Percentiles rank a stretch among this genome's conserved stretches.
Conservation (phyloP, 2,329 filamentous ascomycete genomes). For the Ophiocordyceps camponoti-saundersi region DNA sequence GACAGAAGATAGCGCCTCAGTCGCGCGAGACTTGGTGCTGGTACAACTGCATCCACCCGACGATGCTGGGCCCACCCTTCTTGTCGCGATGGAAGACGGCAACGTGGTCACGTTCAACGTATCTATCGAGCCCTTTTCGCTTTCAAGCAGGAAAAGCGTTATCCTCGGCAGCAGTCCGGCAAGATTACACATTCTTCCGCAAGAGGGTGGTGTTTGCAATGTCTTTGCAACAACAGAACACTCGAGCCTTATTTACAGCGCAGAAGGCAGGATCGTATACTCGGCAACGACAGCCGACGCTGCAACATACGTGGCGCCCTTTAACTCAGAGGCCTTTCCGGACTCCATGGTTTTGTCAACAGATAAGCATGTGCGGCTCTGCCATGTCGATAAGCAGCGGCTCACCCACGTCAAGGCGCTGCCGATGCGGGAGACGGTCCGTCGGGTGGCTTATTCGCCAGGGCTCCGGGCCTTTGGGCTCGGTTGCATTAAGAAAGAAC, state of each 20-base stretch:
- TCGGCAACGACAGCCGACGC: constrained; percentile 86
- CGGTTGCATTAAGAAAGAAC: constrained; percentile 63
- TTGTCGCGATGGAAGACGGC: constrained; percentile 85
- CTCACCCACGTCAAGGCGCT: constrained; percentile 79
- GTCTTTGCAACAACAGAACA: constrained; percentile 92
- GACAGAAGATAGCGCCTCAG: constrained; percentile 50
- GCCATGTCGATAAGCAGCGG: constrained; percentile 64
- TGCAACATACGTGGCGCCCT: constrained; percentile 64
- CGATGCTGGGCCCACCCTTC: constrained; percentile 50
- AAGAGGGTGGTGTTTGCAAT: constrained; percentile 49
- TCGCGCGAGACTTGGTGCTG: constrained; percentile 68
- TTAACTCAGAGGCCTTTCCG: constrained; percentile 69
- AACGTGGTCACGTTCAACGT: constrained; percentile 74
- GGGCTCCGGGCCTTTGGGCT: constrained; percentile 68
- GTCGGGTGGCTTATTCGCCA: constrained; percentile 72
- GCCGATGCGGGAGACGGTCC: constrained; percentile 63
- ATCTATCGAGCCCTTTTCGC: constrained; percentile 36
- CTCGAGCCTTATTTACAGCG: constrained; percentile 80
- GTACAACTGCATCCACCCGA: constrained; percentile 55
- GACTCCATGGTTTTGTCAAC: constrained; percentile 70
- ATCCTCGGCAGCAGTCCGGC: constrained; percentile 76
- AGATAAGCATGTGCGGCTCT: constrained; percentile 57
- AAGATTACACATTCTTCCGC: constrained; percentile 61
- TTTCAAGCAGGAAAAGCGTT: constrained; percentile 64
- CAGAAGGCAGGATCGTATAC: constrained; percentile 76